Percentiles rank a stretch among this genome's conserved stretches.
Conservation (phyloP, 192 early-diverging fungal species). For the Mortierella claussenii region DNA sequence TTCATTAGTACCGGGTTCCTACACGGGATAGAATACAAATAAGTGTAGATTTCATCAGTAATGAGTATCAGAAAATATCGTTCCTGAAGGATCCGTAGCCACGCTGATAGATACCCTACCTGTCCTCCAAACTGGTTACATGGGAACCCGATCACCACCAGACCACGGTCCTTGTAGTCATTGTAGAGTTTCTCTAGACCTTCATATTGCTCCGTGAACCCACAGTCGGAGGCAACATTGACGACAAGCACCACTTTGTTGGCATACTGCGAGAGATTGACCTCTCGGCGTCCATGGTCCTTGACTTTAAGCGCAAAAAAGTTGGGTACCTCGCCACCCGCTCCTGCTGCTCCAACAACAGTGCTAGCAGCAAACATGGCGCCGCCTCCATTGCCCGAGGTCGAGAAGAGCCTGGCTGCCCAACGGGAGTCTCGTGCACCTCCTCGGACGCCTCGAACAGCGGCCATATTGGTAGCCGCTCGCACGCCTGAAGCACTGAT, state of each 20-base stretch:
- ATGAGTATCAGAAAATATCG: too few relatives aligned
- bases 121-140: slow-evolving; percentile 88
- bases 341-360: background rate
- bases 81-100: too few relatives aligned
- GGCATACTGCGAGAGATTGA: slow-evolving; percentile 62
- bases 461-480: background rate
- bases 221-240: slow-evolving; percentile 93
- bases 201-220: slow-evolving; percentile 82
- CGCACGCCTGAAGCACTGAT: background rate
- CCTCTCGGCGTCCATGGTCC: slow-evolving; percentile 60
- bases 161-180: slow-evolving; percentile 71
- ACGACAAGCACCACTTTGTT: slow-evolving; percentile 87
- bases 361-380: background rate
- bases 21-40: background rate
- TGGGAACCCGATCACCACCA: slow-evolving; percentile 93
- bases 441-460: background rate
- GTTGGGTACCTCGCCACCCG: slow-evolving; percentile 7
- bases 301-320: slow-evolving; percentile 64
- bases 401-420: background rate
- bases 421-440: background rate
- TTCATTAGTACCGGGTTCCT: slow-evolving; percentile 62
- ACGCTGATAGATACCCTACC: slow-evolving; percentile 56
- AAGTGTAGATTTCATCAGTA: too few relatives aligned
- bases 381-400: background rate
- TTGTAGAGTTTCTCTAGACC: slow-evolving; percentile 75